Percentiles rank a stretch among this genome's conserved stretches.
These are phyloP conservation scores for Amborella trichopoda DNA, from an alignment of 164 flowering plant genomes.

Conservation along the genomic window DNA sequence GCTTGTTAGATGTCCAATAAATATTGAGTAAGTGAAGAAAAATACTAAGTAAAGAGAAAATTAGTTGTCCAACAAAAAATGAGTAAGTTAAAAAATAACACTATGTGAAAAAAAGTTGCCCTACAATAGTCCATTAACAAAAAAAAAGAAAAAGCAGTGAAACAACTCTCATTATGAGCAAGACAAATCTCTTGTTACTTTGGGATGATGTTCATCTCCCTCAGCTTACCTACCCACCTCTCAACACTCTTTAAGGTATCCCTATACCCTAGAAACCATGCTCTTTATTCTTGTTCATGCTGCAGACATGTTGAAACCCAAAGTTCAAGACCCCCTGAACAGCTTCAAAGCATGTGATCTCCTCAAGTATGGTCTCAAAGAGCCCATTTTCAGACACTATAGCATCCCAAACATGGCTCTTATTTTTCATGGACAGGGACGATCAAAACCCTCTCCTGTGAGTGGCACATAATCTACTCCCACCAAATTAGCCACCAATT, in stretches of 20 bases:
- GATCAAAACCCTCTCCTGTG: not conserved
- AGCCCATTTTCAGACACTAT: constrained; percentile 13
- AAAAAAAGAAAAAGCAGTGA: too few relatives aligned
- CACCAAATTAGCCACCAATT: constrained; percentile 3
- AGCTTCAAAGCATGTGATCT: constrained; percentile 7
- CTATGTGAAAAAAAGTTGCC: too few relatives aligned
- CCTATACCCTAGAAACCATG: constrained; percentile 11
- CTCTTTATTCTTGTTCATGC: constrained; percentile 14
- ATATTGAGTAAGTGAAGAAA: too few relatives aligned
- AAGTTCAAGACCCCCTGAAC: constrained; percentile 3
- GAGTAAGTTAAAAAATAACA: too few relatives aligned
- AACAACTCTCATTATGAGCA: too few relatives aligned
- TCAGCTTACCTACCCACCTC: constrained; percentile 6
- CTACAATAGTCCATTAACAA: too few relatives aligned
- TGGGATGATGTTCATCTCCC: constrained; percentile 14
- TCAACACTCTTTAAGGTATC: constrained; percentile 6
- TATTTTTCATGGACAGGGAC: too few relatives aligned
- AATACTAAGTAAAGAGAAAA: too few relatives aligned
- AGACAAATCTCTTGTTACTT: too few relatives aligned
- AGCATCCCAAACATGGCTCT: constrained; percentile 12
- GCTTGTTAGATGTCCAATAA: too few relatives aligned
- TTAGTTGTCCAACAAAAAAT: too few relatives aligned
- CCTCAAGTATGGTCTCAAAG: constrained; percentile 9
- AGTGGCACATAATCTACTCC: constrained; percentile 6
- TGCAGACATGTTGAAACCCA: constrained; percentile 13